A percentile compares a stretch with the other conserved stretches of the same genome.
phyloP scores from a whole-genome alignment of 805 yeast genomes.

The Starmerella sirachaensis region DNA sequence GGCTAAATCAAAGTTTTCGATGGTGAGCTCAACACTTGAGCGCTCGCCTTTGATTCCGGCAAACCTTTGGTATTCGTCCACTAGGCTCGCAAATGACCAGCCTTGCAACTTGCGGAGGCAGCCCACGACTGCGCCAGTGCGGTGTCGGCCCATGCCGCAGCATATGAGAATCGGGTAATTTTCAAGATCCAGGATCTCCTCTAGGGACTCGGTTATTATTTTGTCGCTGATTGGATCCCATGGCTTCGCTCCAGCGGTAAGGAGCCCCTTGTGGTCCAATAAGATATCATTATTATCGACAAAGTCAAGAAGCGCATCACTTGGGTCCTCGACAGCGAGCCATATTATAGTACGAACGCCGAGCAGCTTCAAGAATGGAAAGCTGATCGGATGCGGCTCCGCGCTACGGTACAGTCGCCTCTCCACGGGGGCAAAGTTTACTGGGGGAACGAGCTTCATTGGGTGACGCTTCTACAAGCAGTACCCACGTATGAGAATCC shows the following conservation, averaged over 20 bases:
- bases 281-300: conserved; percentile 60
- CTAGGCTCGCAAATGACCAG: conserved; percentile 94
- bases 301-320: conserved; percentile 72
- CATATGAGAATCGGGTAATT: conserved; percentile 81
- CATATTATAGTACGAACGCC: conserved; percentile 72
- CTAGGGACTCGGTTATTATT: conserved; percentile 67
- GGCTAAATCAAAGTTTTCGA: conserved; percentile 54
- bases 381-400: conserved; percentile 88
- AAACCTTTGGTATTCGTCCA: conserved; percentile 88
- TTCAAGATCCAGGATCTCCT: conserved; percentile 56
- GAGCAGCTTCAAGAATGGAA: conserved; percentile 67
- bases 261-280: conserved; percentile 71
- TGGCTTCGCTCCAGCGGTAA: conserved; percentile 76
- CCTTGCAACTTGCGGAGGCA: conserved; percentile 85
- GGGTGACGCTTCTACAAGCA: background rate
- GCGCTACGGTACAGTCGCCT: conserved; percentile 77
- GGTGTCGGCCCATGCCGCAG: conserved; percentile 97
- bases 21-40: conserved; percentile 76
- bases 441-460: conserved; percentile 56
- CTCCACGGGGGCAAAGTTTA: conserved; percentile 93
- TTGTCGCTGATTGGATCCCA: conserved; percentile 91
- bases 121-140: conserved; percentile 95
- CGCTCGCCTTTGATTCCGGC: conserved; percentile 90
- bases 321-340: conserved; percentile 94
- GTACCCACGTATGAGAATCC: no score